Base-by-base conservation (phyloP, 495 filamentous ascomycete species). In the Elasticomyces elasticus region DNA sequence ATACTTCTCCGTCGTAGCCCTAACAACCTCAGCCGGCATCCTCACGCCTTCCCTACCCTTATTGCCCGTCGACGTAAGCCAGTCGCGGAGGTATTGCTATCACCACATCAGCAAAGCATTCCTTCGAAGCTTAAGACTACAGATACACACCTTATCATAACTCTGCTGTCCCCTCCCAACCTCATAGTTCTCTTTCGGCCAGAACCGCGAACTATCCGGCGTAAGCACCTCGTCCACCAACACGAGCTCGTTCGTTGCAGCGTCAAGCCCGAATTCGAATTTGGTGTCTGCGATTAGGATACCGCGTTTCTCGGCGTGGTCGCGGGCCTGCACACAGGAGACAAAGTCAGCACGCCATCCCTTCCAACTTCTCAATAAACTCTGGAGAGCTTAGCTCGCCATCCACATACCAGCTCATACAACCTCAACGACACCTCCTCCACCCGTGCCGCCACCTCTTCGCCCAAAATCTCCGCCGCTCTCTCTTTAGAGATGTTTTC, bases 231-330 rank as follows among this genome's bases (percentile, higher is more conserved):
- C 92, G 65, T 98, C 92, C 5, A 92, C 80, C 17, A 96, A 73
- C 17, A 94, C 83, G 5, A 98, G 76, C 61, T 87, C 82, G 54
- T 86, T 54, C 24, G 49, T 65, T 55, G 77, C 79, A 60, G 80
- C 73, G 61, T 95, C 88, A 19, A 94, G 71, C 11, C 73, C 85
- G 67, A 88, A 86, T 65, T 90, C 86, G 65, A 91, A 88, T 67
- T 90, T 90, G 26, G 85, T 90, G 67, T 90, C 85, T 13, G 89
- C 91, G 49, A 96, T 89, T 59, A 96, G 89, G 54, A 98, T 89
- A 5, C 92, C 90, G 9, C 81, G 77, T 57, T 81, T 77, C 12
- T 74, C 72, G 2, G 91, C 92, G 61, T 95, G 87, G 50, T 76
- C 79, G 37, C 79, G 75, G 3, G 85, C 89, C 49, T 65, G 47